These are phyloP conservation scores for Microcera coccophila DNA, from an alignment of 2,329 filamentous ascomycete species.

Conservation along the genomic window DNA sequence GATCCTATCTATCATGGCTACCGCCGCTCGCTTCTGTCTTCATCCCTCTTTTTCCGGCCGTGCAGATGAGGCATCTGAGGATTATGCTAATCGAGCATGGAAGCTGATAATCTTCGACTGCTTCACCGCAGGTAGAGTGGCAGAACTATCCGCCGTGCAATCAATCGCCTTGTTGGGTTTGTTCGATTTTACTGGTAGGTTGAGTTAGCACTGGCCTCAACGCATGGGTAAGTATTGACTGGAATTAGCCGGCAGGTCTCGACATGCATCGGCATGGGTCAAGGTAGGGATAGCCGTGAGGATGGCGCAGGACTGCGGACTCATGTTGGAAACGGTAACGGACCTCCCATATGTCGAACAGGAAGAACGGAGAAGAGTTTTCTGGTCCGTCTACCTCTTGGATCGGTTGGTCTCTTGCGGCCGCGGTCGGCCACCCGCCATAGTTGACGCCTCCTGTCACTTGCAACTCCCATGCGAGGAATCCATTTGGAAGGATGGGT, in stretches of 20 bases:
- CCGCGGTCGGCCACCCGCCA: conserved; percentile 30
- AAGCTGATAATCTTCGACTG: conserved; percentile 7
- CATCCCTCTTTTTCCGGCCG: conserved; percentile 3
- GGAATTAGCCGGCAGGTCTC: conserved; percentile 9
- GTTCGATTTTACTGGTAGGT: conserved; percentile 10
- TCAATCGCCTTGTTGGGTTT: conserved; percentile 6
- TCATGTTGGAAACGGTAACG: conserved; percentile 30
- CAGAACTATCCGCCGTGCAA: conserved; percentile 5
- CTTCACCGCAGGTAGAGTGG: conserved; percentile 5
- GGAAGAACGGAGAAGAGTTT: conserved; percentile 34
- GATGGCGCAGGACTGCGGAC: conserved; percentile 32
- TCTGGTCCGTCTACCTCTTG: conserved; percentile 38
- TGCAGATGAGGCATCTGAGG: conserved; percentile 5
- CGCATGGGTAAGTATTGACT: neutral
- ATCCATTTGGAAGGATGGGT: conserved; percentile 1
- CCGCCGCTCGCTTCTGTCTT: conserved; percentile 6
- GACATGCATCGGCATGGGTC: conserved; percentile 32
- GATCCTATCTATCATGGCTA: conserved; percentile 8
- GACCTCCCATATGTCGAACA: conserved; percentile 20
- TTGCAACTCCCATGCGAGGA: conserved; percentile 29
- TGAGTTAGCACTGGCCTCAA: too few species aligned
- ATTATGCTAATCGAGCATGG: conserved; percentile 11
- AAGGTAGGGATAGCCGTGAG: conserved; percentile 32
- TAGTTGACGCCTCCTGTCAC: conserved; percentile 32
- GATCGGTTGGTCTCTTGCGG: conserved; percentile 36